Evolutionary conservation across 2,329 filamentous ascomycete genomes (phyloP), one percentile per base, ranked within the genome.

Genomic region (Stemphylium beticola): DNA sequence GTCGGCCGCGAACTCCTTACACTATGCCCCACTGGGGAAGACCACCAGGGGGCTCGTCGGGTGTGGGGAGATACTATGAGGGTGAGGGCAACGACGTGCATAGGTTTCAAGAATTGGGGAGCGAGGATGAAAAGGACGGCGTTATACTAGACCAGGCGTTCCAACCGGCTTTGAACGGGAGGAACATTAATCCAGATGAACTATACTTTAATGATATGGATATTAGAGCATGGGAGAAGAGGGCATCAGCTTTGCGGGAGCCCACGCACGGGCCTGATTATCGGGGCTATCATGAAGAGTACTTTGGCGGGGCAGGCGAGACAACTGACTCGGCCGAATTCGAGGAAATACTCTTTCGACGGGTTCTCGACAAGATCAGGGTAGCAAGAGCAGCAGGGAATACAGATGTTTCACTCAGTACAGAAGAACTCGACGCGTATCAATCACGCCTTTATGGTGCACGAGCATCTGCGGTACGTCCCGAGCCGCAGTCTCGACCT

Each of bases 1-100:
- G 93, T 98, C 95, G 93, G 92, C 93, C 93, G 95, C 95, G 90
- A 95, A 89, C 93, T 96, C 93, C 93, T 81, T 81, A 84, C 79
- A 81, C 81, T 83, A 88, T 89, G 92, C 92, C 93, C 91, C 88
- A 83, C 86, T 93, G 91, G 93, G 93, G 93, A 97, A 97, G 93
- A 97, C 92, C 92, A 95, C 90, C 91, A 85, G 90, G 91, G 90
- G 90, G 87, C 79, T 78, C 74, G 72, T 61, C 63, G 52, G 63
- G 68, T 79, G 80, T 73, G 69, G 76, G 73, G 78, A 78, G 71
- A 73, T 81, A 78, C 82, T 81, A 68, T 57, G 73, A 72, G 65
- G 81, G 79, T 76, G 68, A 66, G 71, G 68, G 77, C 24, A 68
- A 78, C 29, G 67, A 74, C 49, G 68, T 74, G 52, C 70, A 83